Evolutionary conservation across 768 basidiomycete species (phyloP), one percentile per base, ranked within the genome.

Genomic region (Russula dissimulans): DNA sequence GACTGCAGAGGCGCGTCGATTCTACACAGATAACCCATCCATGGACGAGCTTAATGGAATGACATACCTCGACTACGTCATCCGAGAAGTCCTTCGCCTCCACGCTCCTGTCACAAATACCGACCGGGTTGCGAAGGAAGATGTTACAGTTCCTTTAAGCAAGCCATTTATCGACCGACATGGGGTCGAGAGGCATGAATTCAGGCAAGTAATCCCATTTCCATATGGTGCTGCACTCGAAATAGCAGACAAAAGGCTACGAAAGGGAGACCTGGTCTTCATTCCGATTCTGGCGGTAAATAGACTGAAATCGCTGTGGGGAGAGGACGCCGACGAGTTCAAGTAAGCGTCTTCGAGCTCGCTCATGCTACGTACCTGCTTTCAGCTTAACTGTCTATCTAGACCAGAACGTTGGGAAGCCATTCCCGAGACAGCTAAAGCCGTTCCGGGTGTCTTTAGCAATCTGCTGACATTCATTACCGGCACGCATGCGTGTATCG

Each of bases 1-100:
- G 0, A 77, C 85, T 0, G 75, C 80, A 1, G 87, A 90, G 66
- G 72, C 86, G 1, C 69, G 80, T 8, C 67, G 71, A 0, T 72
- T 84, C 11, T 66, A 75, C 0, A 82, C 80, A 0, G 81, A 86
- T 10, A 79, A 71, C 0, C 86, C 87, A 3, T 76, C 78, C 4
- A 87, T 89, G 83, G 87, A 90, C 36, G 78, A 84, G 36, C 77
- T 91, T 1, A 79, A 81, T 57, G 73, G 78, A 4, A 74, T 92
- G 3, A 79, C 84, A 0, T 89, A 86, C 66, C 81, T 91, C n/a
- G 89, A 66, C 41, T 44, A 50, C 22, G 59, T 66, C 11, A 42
- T 18, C 9, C 56, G 63, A 3, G 65, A 66, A 36, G 44, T 44
- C 42, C 53, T 66, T 14, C 62, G 65, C 22, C 47, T 66, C 6